Evolutionary conservation across 768 basidiomycete species (phyloP).

Genomic region (Butyriboletus loyo): DNA sequence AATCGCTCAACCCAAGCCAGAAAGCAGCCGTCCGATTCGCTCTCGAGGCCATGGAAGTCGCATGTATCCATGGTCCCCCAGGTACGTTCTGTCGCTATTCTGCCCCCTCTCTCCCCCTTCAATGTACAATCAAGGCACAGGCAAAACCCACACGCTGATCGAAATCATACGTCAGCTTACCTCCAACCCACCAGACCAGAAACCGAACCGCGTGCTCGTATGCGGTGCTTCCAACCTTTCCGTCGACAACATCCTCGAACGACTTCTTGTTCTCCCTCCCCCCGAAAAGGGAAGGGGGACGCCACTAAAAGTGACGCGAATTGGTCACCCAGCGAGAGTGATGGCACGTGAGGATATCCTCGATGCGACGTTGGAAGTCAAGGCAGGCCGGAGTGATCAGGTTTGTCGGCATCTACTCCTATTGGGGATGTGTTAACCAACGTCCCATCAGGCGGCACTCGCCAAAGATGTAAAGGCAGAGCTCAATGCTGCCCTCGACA

Average conservation of each 20-base stretch:
- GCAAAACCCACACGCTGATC: conserved; percentile 94
- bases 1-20: conserved; percentile 78
- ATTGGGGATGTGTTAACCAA: not conserved
- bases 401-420: conserved; percentile 26
- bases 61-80: conserved; percentile 97
- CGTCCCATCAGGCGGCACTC: conserved; percentile 59
- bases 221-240: conserved; percentile 94
- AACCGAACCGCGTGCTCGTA: conserved; percentile 66
- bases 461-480: conserved; percentile 89
- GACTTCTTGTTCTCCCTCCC: conserved; percentile 64
- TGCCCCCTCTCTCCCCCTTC: not conserved
- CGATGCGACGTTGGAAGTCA: conserved; percentile 68
- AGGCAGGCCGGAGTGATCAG: conserved; percentile 73
- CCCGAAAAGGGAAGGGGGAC: conserved; percentile 43
- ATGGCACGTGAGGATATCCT: conserved; percentile 67
- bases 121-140: conserved; percentile 58
- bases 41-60: conserved; percentile 76
- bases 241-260: conserved; percentile 92
- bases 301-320: conserved; percentile 66
- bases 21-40: conserved; percentile 80
- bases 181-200: conserved; percentile 39
- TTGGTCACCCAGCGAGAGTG: conserved; percentile 94
- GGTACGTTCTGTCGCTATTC: conserved; percentile 40
- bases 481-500: conserved; percentile 62
- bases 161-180: conserved; percentile 89